Evolutionary conservation across 768 basidiomycete genomes (phyloP).

Genomic region (Termitomyces sp.): DNA sequence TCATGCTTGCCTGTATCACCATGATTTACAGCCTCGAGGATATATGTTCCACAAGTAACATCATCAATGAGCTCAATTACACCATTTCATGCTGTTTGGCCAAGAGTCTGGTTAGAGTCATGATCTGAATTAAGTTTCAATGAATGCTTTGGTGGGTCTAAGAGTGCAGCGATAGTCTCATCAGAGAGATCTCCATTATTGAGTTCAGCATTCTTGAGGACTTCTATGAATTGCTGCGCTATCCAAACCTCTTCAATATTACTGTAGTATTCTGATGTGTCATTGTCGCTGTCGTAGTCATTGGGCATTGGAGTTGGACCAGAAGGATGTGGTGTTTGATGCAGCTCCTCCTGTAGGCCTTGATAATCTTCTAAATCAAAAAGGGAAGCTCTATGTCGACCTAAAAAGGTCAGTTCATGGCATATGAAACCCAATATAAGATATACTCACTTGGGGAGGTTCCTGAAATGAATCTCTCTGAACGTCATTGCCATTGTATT

Average conservation of each 20-base stretch:
- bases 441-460: too few relatives aligned
- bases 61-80: slow-evolving; percentile 10
- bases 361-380: too few relatives aligned
- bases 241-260: not conserved
- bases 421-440: too few relatives aligned
- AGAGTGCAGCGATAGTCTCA: not conserved
- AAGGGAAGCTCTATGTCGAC: too few relatives aligned
- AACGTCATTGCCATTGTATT: too few relatives aligned
- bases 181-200: not conserved
- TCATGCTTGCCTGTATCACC: slow-evolving; percentile 12
- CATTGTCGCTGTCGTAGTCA: not conserved
- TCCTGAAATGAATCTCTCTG: too few relatives aligned
- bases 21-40: not conserved
- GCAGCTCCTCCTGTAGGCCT: too few relatives aligned
- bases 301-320: too few relatives aligned
- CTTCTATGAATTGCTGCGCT: not conserved
- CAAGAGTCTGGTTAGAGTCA: not conserved
- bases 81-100: not conserved
- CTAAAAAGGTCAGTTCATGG: too few relatives aligned
- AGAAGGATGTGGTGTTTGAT: too few relatives aligned
- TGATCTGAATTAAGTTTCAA: not conserved
- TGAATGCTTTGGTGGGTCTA: not conserved
- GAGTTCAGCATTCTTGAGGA: not conserved
- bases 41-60: slow-evolving; percentile 6
- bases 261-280: not conserved